Evolutionary conservation across 352 stramenopile genomes (phyloP), one percentile per base, ranked within the genome.

Genomic region (Globisporangium mamillatum): DNA sequence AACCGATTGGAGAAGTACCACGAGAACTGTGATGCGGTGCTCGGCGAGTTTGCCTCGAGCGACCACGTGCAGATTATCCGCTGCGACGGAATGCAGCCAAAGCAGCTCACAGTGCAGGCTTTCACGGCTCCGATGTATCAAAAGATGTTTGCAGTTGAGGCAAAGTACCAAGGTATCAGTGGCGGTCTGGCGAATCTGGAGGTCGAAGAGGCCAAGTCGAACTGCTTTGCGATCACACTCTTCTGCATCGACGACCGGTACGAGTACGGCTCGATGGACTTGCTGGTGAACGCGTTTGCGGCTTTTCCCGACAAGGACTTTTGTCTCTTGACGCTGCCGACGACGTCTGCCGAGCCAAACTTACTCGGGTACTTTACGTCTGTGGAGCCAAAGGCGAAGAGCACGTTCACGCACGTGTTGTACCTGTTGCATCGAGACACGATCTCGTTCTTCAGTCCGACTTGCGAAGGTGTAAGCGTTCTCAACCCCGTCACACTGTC

Each of bases 1-100:
- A 91, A 89, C 14, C 82, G 94, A 18, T 71, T 98, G 3, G 74
- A 83, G 8, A 89, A 92, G 63, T 98, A 90, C 67, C 88, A 98
- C 71, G 73, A 77, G 12, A 80, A 94, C 66, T 80, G 73, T 24
- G 77, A 78, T 18, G 70, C 76, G 4, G 84, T 94, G 29, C 67
- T 90, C 8, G 62, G 46, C 0, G 71, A 74, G 0, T 93, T 94
- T 54, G 71, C 64, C 5, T 52, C 69, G 2, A 72, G 64, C 60
- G 64, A 60, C 6, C n/a, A 36, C 0, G 74, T 90, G 0, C 73
- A 86, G 56, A 77, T 93, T 61, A 63, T 93, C n/a, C 73, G 73
- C 3, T 84, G 80, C 36, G 83, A 93, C 46, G 85, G 83, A 1
- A 73, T 91, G 48, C 80, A 87, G 32, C 66, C 73, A 3, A 81